Percentiles rank a stretch among this genome's conserved stretches.
Conservation (phyloP, 2,329 filamentous ascomycete species). For the Stagonosporopsis vannaccii region DNA sequence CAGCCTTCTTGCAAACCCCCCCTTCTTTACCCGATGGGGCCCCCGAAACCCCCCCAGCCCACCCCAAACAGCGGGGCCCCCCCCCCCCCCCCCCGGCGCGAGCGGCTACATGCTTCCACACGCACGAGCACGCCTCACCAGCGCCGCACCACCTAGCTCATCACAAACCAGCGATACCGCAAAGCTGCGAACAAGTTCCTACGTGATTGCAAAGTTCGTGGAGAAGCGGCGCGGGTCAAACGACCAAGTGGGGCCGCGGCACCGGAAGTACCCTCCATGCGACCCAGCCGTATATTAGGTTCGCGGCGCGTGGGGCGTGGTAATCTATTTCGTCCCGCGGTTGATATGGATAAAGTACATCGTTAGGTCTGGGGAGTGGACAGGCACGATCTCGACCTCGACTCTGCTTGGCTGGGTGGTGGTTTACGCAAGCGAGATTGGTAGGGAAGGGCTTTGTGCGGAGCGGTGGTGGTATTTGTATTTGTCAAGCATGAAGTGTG, state of each 20-base stretch:
- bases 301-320: slow-evolving; percentile 7
- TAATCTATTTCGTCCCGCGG: slow-evolving; percentile 33
- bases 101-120: not conserved
- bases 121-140: not conserved
- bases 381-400: slow-evolving; percentile 3
- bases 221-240: no score
- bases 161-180: not conserved
- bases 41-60: no score
- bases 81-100: no score
- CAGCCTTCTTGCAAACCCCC: no score
- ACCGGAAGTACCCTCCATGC: not conserved
- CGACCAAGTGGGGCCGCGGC: not conserved
- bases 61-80: no score
- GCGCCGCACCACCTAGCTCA: not conserved
- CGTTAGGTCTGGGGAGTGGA: not conserved
- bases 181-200: not conserved
- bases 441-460: not conserved
- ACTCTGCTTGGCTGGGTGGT: slow-evolving; percentile 7
- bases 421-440: not conserved
- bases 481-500: not conserved
- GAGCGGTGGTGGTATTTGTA: no score
- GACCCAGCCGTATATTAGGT: not conserved
- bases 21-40: no score
- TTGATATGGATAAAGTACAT: slow-evolving; percentile 43
- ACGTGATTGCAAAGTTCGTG: no score